Percentiles rank a stretch among this genome's conserved stretches.
Evolutionary conservation across 495 filamentous ascomycete genomes (phyloP).

Genomic region (Niebla homalea): DNA sequence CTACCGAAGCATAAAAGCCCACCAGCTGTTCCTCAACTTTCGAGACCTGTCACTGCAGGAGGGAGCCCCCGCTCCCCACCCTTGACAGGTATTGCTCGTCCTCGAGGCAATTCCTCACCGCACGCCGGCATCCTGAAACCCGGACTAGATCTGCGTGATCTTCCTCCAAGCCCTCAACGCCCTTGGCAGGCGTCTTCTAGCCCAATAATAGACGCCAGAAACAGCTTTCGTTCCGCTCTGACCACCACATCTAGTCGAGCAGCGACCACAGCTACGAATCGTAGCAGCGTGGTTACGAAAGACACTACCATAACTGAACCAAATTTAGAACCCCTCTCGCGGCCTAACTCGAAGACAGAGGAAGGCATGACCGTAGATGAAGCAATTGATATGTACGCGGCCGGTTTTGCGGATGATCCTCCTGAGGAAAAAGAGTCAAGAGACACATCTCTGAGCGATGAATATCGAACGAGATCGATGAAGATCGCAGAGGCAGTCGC

Average conservation of each 20-base stretch:
- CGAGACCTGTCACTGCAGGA: conserved; percentile 10
- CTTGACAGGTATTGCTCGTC: conserved; percentile 1
- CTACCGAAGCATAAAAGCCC: conserved; percentile 1
- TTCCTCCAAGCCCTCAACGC: conserved; percentile 21
- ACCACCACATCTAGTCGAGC: conserved; percentile 58
- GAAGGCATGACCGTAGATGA: conserved; percentile 72
- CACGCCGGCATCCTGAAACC: background rate
- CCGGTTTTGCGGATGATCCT: conserved; percentile 58
- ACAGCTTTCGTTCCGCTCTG: conserved; percentile 57
- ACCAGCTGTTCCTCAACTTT: conserved; percentile 4
- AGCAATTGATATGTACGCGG: conserved; percentile 84
- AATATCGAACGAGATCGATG: conserved; percentile 14
- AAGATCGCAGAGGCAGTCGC: conserved; percentile 16
- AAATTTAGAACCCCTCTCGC: conserved; percentile 44
- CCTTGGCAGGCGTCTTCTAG: conserved; percentile 9
- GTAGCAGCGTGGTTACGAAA: conserved; percentile 70
- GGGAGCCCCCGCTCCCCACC: background rate
- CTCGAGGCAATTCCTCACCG: background rate
- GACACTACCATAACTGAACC: conserved; percentile 57
- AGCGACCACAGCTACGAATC: conserved; percentile 56
- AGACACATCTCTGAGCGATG: conserved; percentile 8
- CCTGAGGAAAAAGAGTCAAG: conserved; percentile 22
- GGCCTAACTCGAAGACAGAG: conserved; percentile 46
- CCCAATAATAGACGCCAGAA: conserved; percentile 46
- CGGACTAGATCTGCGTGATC: background rate